phyloP scores from a whole-genome alignment of 176 grass and related monocot species.

The Elaeis guineensis region DNA sequence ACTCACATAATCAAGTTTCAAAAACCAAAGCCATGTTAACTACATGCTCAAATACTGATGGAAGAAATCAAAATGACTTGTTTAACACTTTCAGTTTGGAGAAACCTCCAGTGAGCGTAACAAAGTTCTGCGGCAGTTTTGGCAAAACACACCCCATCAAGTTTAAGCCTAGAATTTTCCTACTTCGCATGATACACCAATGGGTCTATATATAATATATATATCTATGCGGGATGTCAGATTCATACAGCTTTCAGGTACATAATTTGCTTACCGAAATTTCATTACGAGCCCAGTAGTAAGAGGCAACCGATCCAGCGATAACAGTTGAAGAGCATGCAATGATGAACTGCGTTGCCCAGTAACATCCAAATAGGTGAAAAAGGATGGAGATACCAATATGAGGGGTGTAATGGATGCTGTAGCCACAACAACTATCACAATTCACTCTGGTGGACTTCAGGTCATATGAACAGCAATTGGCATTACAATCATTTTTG shows the following conservation, averaged over 20 bases:
- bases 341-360: conserved; percentile 90
- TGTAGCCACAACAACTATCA: conserved; percentile 89
- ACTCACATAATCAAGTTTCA: no score
- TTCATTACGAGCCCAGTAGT: conserved; percentile 90
- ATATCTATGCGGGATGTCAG: neutral
- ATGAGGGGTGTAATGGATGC: conserved; percentile 84
- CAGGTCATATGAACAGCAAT: conserved; percentile 83
- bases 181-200: no score
- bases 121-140: no score
- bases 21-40: no score
- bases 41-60: no score
- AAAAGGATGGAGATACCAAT: conserved; percentile 92
- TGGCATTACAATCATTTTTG: conserved; percentile 79
- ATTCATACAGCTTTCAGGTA: conserved; percentile 10
- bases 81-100: no score
- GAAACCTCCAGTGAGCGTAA: no score
- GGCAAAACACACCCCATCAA: no score
- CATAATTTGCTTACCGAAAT: conserved; percentile 55
- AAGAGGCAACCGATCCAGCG: conserved; percentile 88
- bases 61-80: no score
- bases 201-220: no score
- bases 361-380: conserved; percentile 89
- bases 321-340: conserved; percentile 82
- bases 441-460: conserved; percentile 85
- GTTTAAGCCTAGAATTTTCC: no score